phyloP scores from a whole-genome alignment of 2,329 filamentous ascomycete species.

The Trichophyton schoenleinii region DNA sequence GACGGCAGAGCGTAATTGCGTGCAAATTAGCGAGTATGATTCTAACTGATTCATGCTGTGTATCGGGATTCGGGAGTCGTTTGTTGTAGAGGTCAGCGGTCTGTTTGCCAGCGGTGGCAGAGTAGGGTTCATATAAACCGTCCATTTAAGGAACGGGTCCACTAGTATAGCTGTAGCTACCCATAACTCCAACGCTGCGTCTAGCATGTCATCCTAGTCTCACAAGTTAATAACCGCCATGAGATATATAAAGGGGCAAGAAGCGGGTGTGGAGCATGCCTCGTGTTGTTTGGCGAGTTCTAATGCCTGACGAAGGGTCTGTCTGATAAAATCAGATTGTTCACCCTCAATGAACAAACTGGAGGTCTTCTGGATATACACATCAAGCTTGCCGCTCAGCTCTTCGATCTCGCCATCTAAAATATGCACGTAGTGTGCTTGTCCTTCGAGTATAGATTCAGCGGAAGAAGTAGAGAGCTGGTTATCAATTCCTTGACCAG shows the following conservation, averaged over 20 bases:
- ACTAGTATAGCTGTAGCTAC: constrained; percentile 43
- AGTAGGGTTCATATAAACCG: constrained; percentile 37
- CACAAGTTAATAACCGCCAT: not conserved
- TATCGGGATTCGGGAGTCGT: constrained; percentile 30
- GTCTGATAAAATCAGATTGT: constrained; percentile 39
- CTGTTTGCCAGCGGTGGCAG: constrained; percentile 26
- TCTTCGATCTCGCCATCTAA: constrained; percentile 40
- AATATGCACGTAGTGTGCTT: constrained; percentile 34
- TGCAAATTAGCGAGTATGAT: constrained; percentile 39
- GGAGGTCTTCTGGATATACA: constrained; percentile 41
- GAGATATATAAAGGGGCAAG: not conserved
- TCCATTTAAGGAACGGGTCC: constrained; percentile 37
- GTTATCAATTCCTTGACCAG: constrained; percentile 27
- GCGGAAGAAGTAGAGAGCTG: constrained; percentile 29
- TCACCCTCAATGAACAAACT: constrained; percentile 38
- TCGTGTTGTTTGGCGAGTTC: constrained; percentile 29
- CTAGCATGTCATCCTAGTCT: constrained; percentile 35
- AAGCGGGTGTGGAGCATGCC: constrained; percentile 15
- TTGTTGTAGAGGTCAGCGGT: constrained; percentile 26
- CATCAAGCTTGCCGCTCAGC: constrained; percentile 40
- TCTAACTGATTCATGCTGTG: constrained; percentile 29
- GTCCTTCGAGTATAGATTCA: constrained; percentile 18
- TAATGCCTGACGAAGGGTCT: constrained; percentile 33
- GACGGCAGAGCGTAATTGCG: constrained; percentile 43
- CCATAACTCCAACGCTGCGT: constrained; percentile 45